Evolutionary conservation across 129 eudicot genomes (phyloP), one percentile per base, ranked within the genome.

Genomic region (Smallanthus sonchifolius): DNA sequence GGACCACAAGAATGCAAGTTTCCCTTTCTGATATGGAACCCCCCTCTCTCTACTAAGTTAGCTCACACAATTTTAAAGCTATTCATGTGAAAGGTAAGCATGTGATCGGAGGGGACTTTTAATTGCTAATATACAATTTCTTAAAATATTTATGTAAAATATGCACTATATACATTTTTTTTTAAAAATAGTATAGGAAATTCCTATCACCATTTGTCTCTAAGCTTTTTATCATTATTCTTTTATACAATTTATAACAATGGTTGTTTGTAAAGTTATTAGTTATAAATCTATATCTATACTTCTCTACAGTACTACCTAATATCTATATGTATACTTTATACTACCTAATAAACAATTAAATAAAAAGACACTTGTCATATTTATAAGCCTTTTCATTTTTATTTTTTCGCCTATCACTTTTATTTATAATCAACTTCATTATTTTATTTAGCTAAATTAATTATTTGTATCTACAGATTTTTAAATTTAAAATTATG

Each of bases 1-100:
- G 92, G 87, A 82, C 87, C 89, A 83, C 89, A 80, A 43, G 49
- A 30, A 67, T 77, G 65, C 65, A 57, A 67, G 65, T 74, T 75
- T 75, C 80, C 51, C 51, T 83, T 75, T 78, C 82, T 81, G 20
- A 42, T 59, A 78, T 83, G 84, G 67, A 78, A 80, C 51, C n/a
- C 76, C 19, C 61, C 45, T 65, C 70, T 48, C 48, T 45, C 69
- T 62, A 72, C 75, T 80, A 72, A 75, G 66, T 70, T 44, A 70
- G 72, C 70, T 45, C 67, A 19, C 67, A 66, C 75, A 79, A 51
- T 59, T 75, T 60, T 36, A 55, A 83, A 76, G 83, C 71, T 76
- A 71, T 73, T 79, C 70, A 82, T 82, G 61, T 85, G 72, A 76
- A 78, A 68, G 86, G 80, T 82, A 72, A 79, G 65, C 84, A 79